Evolutionary conservation across 768 basidiomycete species (phyloP).

Genomic region (Boletus subparvulus): DNA sequence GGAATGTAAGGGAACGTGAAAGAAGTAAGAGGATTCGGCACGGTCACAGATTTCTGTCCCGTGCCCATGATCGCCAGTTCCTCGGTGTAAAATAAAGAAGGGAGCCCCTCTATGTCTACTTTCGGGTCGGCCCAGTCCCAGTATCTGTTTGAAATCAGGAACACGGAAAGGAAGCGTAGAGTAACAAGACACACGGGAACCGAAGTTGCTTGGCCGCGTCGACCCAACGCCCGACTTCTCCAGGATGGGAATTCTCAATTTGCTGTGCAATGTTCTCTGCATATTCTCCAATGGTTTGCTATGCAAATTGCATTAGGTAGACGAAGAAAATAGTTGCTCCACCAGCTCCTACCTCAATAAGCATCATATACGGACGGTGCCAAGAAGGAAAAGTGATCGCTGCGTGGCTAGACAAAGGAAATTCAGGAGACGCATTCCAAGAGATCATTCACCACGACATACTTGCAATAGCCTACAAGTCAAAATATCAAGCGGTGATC

Average conservation of each 20-base stretch:
- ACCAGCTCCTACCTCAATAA: conserved; percentile 21
- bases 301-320: not conserved
- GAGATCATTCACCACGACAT: not conserved
- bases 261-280: conserved; percentile 25
- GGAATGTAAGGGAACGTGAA: conserved; percentile 19
- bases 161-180: not conserved
- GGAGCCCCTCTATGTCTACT: conserved; percentile 19
- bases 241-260: conserved; percentile 21
- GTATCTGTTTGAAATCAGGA: conserved; percentile 15
- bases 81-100: conserved; percentile 18
- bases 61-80: conserved; percentile 9
- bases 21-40: conserved; percentile 21
- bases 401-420: conserved; percentile 14
- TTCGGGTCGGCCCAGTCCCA: conserved; percentile 31
- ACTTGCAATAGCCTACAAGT: conserved; percentile 29
- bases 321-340: not conserved
- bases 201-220: conserved; percentile 23
- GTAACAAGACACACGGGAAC: conserved; percentile 26
- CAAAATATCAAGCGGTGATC: not conserved
- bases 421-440: not conserved
- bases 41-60: conserved; percentile 4
- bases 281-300: conserved; percentile 31
- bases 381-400: conserved; percentile 24
- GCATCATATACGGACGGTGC: conserved; percentile 31
- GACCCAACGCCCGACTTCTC: conserved; percentile 21